Evolutionary conservation across 148 eudicot genomes (phyloP).

Genomic region (Rhododendron williamsianum): DNA sequence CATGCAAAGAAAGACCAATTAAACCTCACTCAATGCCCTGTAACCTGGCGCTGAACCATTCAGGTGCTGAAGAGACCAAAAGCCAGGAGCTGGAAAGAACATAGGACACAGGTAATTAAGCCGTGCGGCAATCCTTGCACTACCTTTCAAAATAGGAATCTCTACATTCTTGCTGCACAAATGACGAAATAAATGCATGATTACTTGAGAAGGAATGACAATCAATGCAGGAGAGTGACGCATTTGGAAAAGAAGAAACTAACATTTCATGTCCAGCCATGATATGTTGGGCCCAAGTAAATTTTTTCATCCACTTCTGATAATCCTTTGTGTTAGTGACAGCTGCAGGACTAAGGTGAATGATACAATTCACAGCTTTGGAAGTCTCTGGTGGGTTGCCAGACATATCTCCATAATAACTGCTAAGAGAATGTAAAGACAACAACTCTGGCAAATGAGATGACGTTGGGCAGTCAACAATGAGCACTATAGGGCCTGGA

Average conservation of each 20-base stretch:
- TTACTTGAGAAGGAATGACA: neutral
- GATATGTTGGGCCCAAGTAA: constrained; percentile 66
- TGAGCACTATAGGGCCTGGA: constrained; percentile 83
- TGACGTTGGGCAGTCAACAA: constrained; percentile 85
- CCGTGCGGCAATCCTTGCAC: constrained; percentile 83
- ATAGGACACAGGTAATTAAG: constrained; percentile 85
- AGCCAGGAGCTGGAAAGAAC: constrained; percentile 90
- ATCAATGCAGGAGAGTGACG: neutral
- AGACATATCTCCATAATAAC: constrained; percentile 40
- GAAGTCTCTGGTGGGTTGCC: constrained; percentile 33
- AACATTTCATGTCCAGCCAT: constrained; percentile 94
- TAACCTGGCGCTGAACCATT: constrained; percentile 19
- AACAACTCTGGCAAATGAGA: constrained; percentile 58
- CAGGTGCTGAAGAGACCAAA: constrained; percentile 50
- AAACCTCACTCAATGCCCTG: constrained; percentile 43
- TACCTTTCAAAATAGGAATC: constrained; percentile 74
- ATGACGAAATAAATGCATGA: constrained; percentile 8
- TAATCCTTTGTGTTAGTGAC: constrained; percentile 48
- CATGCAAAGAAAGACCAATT: constrained; percentile 1
- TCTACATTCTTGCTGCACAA: constrained; percentile 62
- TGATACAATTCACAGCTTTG: constrained; percentile 64
- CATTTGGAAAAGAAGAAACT: constrained; percentile 19
- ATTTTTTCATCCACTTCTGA: constrained; percentile 77
- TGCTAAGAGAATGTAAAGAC: constrained; percentile 45
- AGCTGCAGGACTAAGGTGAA: constrained; percentile 71